phyloP scores from a whole-genome alignment of 2,329 filamentous ascomycete genomes.

The Microdochium paspali region DNA sequence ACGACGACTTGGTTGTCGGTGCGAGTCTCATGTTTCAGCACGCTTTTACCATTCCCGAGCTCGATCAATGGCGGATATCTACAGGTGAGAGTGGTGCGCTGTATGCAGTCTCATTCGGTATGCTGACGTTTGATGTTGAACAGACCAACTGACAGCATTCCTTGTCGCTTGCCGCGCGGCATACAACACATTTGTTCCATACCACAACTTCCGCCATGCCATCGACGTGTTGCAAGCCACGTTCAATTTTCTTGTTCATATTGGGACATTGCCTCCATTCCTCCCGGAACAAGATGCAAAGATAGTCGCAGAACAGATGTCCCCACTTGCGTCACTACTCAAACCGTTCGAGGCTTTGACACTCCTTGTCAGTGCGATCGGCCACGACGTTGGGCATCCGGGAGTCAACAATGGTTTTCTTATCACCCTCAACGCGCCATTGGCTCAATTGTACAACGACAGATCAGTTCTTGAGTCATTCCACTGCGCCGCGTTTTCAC shows the following conservation, averaged over 20 bases:
- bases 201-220: constrained; percentile 97
- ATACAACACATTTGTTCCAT: constrained; percentile 95
- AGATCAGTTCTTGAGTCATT: constrained; percentile 95
- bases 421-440: constrained; percentile 79
- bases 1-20: constrained; percentile 82
- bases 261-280: constrained; percentile 67
- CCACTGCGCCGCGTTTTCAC: constrained; percentile 93
- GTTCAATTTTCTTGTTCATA: constrained; percentile 78
- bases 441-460: constrained; percentile 95
- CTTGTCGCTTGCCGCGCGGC: constrained; percentile 80
- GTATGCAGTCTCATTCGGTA: constrained; percentile 10
- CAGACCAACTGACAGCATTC: constrained; percentile 76
- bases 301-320: constrained; percentile 31
- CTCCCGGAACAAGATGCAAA: constrained; percentile 25
- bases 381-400: constrained; percentile 93
- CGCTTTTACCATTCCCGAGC: constrained; percentile 69
- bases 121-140: constrained; percentile 27
- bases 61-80: constrained; percentile 72
- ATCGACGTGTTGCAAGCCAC: constrained; percentile 91
- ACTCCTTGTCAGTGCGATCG: constrained; percentile 88
- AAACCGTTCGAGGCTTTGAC: constrained; percentile 81
- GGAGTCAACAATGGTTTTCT: constrained; percentile 98
- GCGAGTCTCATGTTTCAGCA: constrained; percentile 87
- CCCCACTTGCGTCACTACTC: constrained; percentile 65
- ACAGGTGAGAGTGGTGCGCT: constrained; percentile 47